Percentiles rank a stretch among this genome's conserved stretches.
Conservation (phyloP, 75 land plant genomes). For the Pinus taeda region DNA sequence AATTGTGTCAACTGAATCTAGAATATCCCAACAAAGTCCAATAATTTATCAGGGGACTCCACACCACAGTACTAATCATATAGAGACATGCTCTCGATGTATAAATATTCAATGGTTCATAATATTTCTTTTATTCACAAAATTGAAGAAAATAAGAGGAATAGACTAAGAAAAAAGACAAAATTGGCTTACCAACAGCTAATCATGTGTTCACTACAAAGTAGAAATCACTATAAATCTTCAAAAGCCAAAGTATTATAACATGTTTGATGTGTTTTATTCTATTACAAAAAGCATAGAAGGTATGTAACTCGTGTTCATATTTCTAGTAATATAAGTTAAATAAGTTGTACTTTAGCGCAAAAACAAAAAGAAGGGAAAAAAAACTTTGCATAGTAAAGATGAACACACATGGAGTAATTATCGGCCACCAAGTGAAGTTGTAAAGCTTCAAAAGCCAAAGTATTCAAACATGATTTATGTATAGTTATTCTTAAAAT, state of each 20-base stretch:
- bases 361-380: too few relatives aligned
- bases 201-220: not conserved
- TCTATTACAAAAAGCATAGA: too few relatives aligned
- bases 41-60: not conserved
- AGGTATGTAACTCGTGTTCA: too few relatives aligned
- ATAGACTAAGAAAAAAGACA: not conserved
- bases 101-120: not conserved
- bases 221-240: not conserved
- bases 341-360: too few relatives aligned
- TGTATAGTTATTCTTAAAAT: too few relatives aligned
- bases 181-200: not conserved
- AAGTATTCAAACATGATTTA: not conserved
- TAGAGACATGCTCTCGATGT: not conserved
- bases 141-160: not conserved
- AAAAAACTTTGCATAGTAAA: not conserved
- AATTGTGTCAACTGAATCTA: too few relatives aligned
- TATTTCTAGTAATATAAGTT: too few relatives aligned
- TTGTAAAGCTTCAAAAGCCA: not conserved
- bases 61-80: not conserved
- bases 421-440: slow-evolving; percentile 16
- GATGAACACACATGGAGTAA: not conserved
- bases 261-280: not conserved
- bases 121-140: too few relatives aligned
- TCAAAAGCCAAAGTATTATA: not conserved
- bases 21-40: not conserved